These are phyloP conservation scores for Cladosporium sp. DNA, from an alignment of 2,329 filamentous ascomycete genomes.

Conservation along the genomic window DNA sequence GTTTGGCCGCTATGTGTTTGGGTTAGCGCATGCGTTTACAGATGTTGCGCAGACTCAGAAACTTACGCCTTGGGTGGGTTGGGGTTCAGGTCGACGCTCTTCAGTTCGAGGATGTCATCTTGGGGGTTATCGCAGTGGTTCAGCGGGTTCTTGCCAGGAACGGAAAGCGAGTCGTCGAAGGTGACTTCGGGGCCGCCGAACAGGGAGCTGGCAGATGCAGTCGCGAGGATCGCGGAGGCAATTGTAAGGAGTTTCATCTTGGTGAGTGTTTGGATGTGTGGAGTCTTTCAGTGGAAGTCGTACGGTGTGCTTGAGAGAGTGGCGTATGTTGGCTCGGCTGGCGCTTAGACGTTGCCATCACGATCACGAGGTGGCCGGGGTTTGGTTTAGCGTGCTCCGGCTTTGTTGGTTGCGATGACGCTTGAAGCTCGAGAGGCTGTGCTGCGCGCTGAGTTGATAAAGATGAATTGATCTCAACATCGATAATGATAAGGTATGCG, in stretches of 20 bases:
- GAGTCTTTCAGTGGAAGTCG: constrained; percentile 1
- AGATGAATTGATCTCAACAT: not conserved
- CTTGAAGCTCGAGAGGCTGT: not conserved
- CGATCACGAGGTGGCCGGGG: constrained; percentile 7
- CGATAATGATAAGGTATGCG: not conserved
- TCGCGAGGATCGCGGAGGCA: constrained; percentile 19
- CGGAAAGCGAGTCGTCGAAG: constrained; percentile 57
- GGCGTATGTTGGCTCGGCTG: constrained; percentile 2
- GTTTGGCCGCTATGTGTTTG: constrained; percentile 66
- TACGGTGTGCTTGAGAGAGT: constrained; percentile 13
- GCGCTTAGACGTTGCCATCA: constrained; percentile 5
- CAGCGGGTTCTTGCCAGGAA: constrained; percentile 85
- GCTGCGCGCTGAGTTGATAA: not conserved
- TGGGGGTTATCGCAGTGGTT: constrained; percentile 72
- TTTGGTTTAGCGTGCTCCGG: constrained; percentile 2
- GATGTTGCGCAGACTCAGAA: constrained; percentile 11
- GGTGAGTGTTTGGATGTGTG: not conserved
- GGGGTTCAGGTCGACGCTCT: constrained; percentile 76
- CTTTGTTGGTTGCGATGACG: not conserved
- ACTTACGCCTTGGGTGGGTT: constrained; percentile 83
- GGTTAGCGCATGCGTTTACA: constrained; percentile 13
- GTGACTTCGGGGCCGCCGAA: constrained; percentile 10
- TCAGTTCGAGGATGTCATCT: constrained; percentile 72
- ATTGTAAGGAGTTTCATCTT: constrained; percentile 22
- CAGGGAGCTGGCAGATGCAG: constrained; percentile 11